Evolutionary conservation across 2,329 filamentous ascomycete species (phyloP), one percentile per base, ranked within the genome.

Genomic region (Cordyceps javanica): DNA sequence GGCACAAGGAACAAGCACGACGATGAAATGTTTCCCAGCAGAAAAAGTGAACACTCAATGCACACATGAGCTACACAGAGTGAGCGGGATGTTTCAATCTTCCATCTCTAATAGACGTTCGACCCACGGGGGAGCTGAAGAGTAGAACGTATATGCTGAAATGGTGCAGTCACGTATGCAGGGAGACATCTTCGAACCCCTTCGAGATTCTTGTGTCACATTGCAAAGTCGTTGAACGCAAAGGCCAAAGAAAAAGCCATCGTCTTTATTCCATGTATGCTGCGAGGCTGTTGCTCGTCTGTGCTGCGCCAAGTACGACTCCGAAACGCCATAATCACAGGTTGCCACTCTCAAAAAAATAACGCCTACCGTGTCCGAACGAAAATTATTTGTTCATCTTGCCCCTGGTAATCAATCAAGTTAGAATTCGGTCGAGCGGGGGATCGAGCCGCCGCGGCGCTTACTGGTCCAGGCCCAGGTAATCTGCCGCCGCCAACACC

Each of bases 401-500:
- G 48, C 66, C 69, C 66, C 71, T 74, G 62, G 41, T 41, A 56
- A n/a, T 32, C 30, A 44, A 61, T 51, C 50, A 36, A 42, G 68
- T 72, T 65, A 73, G 69, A 63, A 41, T 54, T 19, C 60, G 64
- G 58, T 60, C 58, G 59, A 60, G 59, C 55, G 21, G 16, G 61
- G 56, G 57, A 57, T 57, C 45, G 56, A 25, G 38, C 62, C 25
- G 49, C 36, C 59, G 62, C n/a, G n/a, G n/a, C 59, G 63, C 72
- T 70, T 71, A 74, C 72, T 74, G 72, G 72, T 89, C 86, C 68
- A 92, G 73, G 65, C 86, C 85, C 62, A 92, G 75, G 69, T 84
- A 93, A 73, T 92, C 88, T 26, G 89, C 88, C 14, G 88, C 89
- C 74, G 88, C 86, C 62, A 93, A 73, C 60, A 93, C 71, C 74